phyloP scores from a whole-genome alignment of 2,329 filamentous ascomycete species.

The Sporothrix globosa region DNA sequence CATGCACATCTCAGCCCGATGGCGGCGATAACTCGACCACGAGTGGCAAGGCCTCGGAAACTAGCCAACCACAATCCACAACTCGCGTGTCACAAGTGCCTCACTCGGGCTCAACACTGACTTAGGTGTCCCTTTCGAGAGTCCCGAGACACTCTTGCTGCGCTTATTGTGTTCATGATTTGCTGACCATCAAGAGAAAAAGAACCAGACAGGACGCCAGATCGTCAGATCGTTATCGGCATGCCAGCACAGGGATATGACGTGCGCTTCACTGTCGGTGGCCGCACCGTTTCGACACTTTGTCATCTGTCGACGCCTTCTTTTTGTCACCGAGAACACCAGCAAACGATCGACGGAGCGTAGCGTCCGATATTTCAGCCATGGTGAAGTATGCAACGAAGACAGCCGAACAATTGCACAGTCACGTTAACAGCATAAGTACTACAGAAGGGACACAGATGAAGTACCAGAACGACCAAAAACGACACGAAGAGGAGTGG shows the following conservation, averaged over 20 bases:
- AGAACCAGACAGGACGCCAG: background rate
- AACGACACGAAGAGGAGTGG: background rate
- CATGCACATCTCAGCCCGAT: constrained; percentile 17
- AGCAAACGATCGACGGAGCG: background rate
- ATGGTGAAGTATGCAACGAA: background rate
- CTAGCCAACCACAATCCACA: background rate
- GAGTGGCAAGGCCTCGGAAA: constrained; percentile 23
- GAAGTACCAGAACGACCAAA: constrained; percentile 4
- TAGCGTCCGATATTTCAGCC: background rate
- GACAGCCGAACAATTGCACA: background rate
- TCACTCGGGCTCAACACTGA: background rate
- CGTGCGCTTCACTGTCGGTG: background rate
- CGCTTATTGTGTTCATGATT: background rate
- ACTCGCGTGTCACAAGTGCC: too few relatives aligned
- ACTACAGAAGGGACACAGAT: background rate
- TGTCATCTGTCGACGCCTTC: background rate
- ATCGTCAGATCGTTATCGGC: background rate
- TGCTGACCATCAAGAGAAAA: background rate
- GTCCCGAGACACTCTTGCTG: background rate
- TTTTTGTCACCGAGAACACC: background rate
- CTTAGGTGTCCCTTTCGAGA: background rate
- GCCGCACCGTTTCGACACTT: background rate
- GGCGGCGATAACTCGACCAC: background rate
- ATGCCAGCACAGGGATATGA: too few relatives aligned
- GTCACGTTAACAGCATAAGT: background rate